phyloP scores from a whole-genome alignment of 305 asterid genomes.

The Solanum hybrid region DNA sequence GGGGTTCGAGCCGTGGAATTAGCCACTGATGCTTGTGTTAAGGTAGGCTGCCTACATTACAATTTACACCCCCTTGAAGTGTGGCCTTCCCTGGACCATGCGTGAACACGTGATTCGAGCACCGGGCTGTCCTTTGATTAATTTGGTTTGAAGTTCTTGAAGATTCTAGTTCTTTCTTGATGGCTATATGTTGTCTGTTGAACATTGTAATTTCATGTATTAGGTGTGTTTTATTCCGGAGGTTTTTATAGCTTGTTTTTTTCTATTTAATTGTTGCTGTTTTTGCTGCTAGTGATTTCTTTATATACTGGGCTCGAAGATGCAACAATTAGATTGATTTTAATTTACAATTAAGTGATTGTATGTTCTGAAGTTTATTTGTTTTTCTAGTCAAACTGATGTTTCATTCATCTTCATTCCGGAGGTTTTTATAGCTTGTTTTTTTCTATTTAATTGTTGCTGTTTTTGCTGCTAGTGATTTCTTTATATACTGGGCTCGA shows the following conservation, averaged over 20 bases:
- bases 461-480: neutral
- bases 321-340: neutral
- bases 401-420: constrained; percentile 28
- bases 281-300: neutral
- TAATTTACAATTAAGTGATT: neutral
- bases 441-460: neutral
- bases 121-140: neutral
- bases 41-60: neutral
- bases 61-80: neutral
- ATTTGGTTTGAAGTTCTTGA: neutral
- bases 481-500: neutral
- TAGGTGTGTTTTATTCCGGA: neutral
- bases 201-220: neutral
- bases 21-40: neutral
- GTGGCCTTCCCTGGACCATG: neutral
- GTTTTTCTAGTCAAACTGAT: neutral
- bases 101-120: neutral
- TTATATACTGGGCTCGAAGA: neutral
- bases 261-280: neutral
- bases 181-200: neutral
- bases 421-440: neutral
- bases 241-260: neutral
- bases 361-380: neutral
- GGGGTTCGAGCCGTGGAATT: neutral
- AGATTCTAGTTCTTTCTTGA: neutral